Conservation (phyloP, 495 filamentous ascomycete species). For the Tuber indicum region DNA sequence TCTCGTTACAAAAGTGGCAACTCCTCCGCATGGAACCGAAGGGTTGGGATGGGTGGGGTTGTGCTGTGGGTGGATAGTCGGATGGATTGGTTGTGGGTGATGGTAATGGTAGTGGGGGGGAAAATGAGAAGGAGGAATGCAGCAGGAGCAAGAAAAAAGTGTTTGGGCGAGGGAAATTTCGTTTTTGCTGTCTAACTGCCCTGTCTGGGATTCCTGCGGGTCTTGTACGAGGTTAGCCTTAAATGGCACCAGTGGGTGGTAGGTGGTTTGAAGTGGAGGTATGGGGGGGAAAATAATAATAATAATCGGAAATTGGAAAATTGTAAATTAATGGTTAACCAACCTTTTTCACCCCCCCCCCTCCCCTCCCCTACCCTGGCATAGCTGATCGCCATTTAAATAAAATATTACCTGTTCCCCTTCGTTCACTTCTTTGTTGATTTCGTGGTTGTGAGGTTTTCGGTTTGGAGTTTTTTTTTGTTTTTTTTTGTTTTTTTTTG, state of each 20-base stretch:
- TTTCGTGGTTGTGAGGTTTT: background rate
- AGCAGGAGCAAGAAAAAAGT: background rate
- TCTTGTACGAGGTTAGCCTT: background rate
- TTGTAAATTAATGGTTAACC: background rate
- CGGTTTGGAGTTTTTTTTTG: background rate
- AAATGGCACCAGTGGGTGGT: background rate
- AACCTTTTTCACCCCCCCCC: background rate
- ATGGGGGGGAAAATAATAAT: background rate
- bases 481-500: background rate
- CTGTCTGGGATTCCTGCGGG: background rate
- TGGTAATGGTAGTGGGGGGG: background rate
- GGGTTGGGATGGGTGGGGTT: background rate
- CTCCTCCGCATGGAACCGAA: background rate
- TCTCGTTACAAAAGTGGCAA: background rate
- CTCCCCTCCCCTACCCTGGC: background rate
- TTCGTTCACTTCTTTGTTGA: background rate
- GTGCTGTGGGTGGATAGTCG: background rate
- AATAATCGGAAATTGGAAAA: background rate
- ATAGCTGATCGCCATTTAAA: background rate
- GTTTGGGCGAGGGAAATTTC: background rate
- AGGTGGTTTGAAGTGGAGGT: background rate
- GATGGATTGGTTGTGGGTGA: background rate
- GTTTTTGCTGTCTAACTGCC: background rate
- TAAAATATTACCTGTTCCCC: background rate
- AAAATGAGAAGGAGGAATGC: background rate